Base-by-base conservation (phyloP, 2,329 filamentous ascomycete species). In the Didymella pinodella region DNA sequence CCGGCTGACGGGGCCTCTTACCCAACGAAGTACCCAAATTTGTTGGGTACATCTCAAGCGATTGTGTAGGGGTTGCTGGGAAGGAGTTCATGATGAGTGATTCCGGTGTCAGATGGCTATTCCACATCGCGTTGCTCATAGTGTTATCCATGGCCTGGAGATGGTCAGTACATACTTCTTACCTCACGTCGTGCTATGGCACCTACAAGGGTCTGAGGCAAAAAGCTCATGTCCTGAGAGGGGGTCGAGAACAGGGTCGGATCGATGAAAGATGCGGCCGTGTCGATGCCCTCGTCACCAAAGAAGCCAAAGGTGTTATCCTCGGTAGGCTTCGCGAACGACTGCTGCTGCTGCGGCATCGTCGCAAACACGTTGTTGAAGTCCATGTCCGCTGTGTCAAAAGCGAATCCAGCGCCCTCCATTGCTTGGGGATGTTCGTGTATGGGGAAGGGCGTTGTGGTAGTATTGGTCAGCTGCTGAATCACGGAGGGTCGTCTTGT, bases 241-340 rank as follows among this genome's bases (percentile, higher is more conserved):
- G 53, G 48, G 29, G 61, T 62, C 31, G 63, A 53, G 47, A 72
- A 65, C 25, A 72, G 26, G 40, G 58, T 56, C 22, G 70, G 61
- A 61, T 67, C 61, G 43, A 69, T 62, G 49, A 68, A 69, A 51
- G 65, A 61, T 47, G 51, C 58, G 26, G 68, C 63, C 25, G 73
- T 75, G 49, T 75, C 72, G 62, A 75, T 73, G 25, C 65, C 73
- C 67, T 76, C 74, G 61, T 75, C 73, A 65, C 62, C 65, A 44
- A 69, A 71, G 61, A 72, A 70, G 63, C 61, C 62, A 50, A 68
- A 68, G 58, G 73, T 75, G 59, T 73, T 68, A 74, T 64, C 72
- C 67, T 72, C 66, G 31, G 32, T 56, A 25, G 68, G 63, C 68
- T 75, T 75, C 65, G 60, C 61, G 57, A 66, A 72, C 49, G 66